These are phyloP conservation scores for Wallacemonas sp. DNA, from an alignment of 208 protist species.

Conservation along the genomic window DNA sequence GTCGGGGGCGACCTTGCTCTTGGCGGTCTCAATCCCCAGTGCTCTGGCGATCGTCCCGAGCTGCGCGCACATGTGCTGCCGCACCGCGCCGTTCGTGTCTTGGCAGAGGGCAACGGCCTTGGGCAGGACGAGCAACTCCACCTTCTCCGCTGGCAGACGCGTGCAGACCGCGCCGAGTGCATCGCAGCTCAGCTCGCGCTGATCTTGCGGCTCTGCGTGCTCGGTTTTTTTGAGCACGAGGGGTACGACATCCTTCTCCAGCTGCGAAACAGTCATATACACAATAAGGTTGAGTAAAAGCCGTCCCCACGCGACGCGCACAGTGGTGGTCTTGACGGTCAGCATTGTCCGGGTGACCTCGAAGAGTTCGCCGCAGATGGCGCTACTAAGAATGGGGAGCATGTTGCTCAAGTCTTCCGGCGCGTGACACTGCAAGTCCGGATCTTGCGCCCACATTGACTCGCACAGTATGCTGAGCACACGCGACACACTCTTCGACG, in stretches of 20 bases:
- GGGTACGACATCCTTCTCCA: slow-evolving; percentile 69
- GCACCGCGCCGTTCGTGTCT: slow-evolving; percentile 88
- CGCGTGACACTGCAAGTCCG: slow-evolving; percentile 84
- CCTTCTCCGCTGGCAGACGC: slow-evolving; percentile 48
- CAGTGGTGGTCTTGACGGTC: slow-evolving; percentile 71
- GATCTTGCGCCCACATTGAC: slow-evolving; percentile 88
- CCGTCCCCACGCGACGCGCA: slow-evolving; percentile 80
- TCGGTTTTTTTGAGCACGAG: slow-evolving; percentile 82
- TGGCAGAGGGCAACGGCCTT: slow-evolving; percentile 87
- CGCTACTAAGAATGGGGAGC: slow-evolving; percentile 56
- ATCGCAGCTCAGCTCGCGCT: slow-evolving; percentile 88
- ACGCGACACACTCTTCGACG: slow-evolving; percentile 56
- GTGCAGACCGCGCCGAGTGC: slow-evolving; percentile 75
- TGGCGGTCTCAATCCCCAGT: slow-evolving; percentile 77
- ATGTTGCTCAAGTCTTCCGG: slow-evolving; percentile 61
- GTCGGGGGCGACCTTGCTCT: slow-evolving; percentile 71
- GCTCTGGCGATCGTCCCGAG: slow-evolving; percentile 75
- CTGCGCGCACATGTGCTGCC: slow-evolving; percentile 84
- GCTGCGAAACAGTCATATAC: slow-evolving; percentile 52
- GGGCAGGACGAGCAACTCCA: slow-evolving; percentile 68
- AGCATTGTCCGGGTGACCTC: slow-evolving; percentile 89
- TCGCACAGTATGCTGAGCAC: slow-evolving; percentile 79
- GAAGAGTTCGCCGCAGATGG: slow-evolving; percentile 59
- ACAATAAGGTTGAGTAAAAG: slow-evolving; percentile 69
- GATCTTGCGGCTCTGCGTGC: slow-evolving; percentile 84